phyloP scores from a whole-genome alignment of 2,329 filamentous ascomycete genomes.

The Camillea tinctor region DNA sequence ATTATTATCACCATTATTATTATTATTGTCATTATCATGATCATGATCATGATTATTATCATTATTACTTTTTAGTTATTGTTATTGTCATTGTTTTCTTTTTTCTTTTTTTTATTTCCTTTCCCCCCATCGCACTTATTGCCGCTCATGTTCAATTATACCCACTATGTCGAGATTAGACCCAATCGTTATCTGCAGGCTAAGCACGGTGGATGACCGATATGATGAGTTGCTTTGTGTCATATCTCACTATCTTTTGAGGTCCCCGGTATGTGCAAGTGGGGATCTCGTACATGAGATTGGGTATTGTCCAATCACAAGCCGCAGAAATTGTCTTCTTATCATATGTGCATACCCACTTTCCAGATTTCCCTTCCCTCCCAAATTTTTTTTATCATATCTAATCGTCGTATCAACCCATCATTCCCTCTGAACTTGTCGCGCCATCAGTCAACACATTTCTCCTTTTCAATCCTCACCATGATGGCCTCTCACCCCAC shows the following conservation, averaged over 20 bases:
- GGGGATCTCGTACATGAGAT: neutral
- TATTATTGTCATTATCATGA: neutral
- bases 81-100: no score
- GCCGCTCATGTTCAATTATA: neutral
- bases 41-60: no score
- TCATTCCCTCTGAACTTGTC: constrained; percentile 6
- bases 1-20: no score
- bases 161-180: neutral
- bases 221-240: neutral
- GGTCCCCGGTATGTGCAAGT: neutral
- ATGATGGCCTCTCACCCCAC: constrained; percentile 39
- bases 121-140: neutral
- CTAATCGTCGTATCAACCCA: constrained; percentile 25
- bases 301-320: constrained; percentile 9
- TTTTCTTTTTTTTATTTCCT: constrained; percentile 2
- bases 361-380: neutral
- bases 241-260: neutral
- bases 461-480: constrained; percentile 20
- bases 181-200: neutral
- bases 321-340: constrained; percentile 1
- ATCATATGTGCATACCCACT: constrained; percentile 15
- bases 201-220: neutral
- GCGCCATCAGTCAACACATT: constrained; percentile 15
- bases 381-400: constrained; percentile 26
- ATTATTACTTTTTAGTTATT: no score